phyloP scores from a whole-genome alignment of 305 asterid species.

The Solanum hybrid region DNA sequence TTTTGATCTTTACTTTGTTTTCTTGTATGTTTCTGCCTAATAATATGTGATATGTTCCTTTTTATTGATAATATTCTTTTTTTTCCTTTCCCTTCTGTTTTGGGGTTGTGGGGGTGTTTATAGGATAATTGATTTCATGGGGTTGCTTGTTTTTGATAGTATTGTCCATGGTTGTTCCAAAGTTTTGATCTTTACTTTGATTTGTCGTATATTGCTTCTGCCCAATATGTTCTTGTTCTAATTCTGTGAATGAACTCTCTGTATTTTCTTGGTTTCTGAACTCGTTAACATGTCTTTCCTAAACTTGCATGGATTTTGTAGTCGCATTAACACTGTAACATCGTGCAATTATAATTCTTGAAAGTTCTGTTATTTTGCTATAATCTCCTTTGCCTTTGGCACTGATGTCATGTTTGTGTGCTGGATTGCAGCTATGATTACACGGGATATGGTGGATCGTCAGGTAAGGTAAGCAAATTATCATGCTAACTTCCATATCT shows the following conservation, averaged over 20 bases:
- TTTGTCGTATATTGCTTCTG: neutral
- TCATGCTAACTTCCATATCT: neutral
- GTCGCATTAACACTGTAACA: neutral
- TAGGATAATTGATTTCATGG: neutral
- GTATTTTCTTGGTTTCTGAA: neutral
- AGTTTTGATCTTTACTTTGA: constrained; percentile 8
- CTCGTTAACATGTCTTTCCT: neutral
- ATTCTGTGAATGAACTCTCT: neutral
- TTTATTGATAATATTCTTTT: neutral
- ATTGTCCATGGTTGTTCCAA: neutral
- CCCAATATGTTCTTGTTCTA: neutral
- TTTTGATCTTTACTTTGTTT: constrained; percentile 3
- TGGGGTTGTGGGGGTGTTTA: neutral
- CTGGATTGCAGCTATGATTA: constrained; percentile 84
- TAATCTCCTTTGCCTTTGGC: neutral
- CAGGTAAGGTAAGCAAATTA: constrained; percentile 78
- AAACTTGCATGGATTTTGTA: neutral
- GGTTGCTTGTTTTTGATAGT: neutral
- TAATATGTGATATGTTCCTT: neutral
- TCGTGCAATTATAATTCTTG: neutral
- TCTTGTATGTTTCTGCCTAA: neutral
- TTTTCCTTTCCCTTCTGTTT: neutral
- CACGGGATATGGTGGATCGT: constrained; percentile 93
- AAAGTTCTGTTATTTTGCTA: neutral
- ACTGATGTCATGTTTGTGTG: constrained; percentile 1